phyloP scores from a whole-genome alignment of 2,329 filamentous ascomycete genomes.

The Epicoccum nigrum region DNA sequence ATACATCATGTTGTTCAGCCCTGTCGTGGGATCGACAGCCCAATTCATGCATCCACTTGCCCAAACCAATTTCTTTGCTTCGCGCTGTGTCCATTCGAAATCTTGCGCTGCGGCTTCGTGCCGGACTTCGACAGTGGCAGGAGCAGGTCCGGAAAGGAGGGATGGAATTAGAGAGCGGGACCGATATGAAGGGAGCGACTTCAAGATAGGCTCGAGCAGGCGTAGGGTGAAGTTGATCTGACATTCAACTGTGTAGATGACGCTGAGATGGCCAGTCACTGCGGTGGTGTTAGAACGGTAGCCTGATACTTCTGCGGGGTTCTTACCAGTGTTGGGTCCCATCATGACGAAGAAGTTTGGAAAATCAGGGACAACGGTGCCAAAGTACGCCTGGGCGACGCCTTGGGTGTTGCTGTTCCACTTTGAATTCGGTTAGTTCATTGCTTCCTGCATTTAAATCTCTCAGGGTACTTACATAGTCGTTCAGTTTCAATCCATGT shows the following conservation, averaged over 20 bases:
- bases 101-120: conserved; percentile 45
- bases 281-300: too few relatives aligned
- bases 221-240: conserved; percentile 58
- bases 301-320: too few relatives aligned
- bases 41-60: conserved; percentile 59
- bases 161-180: conserved; percentile 29
- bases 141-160: conserved; percentile 21
- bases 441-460: not conserved
- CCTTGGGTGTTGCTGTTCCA: conserved; percentile 48
- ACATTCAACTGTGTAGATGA: conserved; percentile 59
- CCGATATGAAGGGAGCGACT: conserved; percentile 35
- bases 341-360: conserved; percentile 36
- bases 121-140: conserved; percentile 47
- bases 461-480: conserved; percentile 38
- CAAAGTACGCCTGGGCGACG: conserved; percentile 55
- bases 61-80: conserved; percentile 56
- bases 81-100: conserved; percentile 49
- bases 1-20: conserved; percentile 60
- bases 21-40: conserved; percentile 56
- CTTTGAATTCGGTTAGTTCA: conserved; percentile 27
- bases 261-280: conserved; percentile 57
- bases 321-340: too few relatives aligned
- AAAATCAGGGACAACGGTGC: conserved; percentile 53
- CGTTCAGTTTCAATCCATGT: conserved; percentile 48
- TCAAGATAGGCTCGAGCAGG: conserved; percentile 52